Evolutionary conservation across 1,284 basidiomycete species (phyloP).

Genomic region (Coniferiporia weirii): DNA sequence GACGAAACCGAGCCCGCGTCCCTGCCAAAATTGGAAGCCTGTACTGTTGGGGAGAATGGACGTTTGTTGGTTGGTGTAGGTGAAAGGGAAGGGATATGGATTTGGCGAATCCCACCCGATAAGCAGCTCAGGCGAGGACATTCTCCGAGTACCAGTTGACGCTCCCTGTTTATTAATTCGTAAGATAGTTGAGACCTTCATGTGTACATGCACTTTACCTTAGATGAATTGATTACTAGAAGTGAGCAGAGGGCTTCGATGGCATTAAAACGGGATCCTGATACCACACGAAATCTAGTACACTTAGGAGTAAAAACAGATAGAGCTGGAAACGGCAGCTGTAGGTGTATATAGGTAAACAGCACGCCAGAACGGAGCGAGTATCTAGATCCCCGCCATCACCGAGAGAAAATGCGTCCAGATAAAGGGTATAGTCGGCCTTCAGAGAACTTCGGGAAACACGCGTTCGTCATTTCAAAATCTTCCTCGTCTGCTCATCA

Average conservation of each 20-base stretch:
- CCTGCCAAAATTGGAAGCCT: slow-evolving; percentile 11
- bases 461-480: not conserved
- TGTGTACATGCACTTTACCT: not conserved
- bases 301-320: not conserved
- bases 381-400: not conserved
- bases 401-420: not conserved
- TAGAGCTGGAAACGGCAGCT: not conserved
- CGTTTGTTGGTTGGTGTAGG: slow-evolving; percentile 15
- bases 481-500: not conserved
- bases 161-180: not conserved
- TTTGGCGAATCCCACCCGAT: slow-evolving; percentile 12
- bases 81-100: slow-evolving; percentile 18
- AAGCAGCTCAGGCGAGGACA: slow-evolving; percentile 5
- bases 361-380: not conserved
- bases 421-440: not conserved
- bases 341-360: not conserved
- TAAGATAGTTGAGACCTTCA: not conserved
- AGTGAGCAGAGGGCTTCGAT: no score
- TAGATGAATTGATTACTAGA: no score
- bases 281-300: not conserved
- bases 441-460: not conserved
- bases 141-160: not conserved
- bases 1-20: not conserved
- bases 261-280: no score
- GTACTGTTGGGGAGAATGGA: slow-evolving; percentile 13